Percentiles rank a stretch among this genome's conserved stretches.
Conservation (phyloP, 2,329 filamentous ascomycete species). For the Knufia petricola region DNA sequence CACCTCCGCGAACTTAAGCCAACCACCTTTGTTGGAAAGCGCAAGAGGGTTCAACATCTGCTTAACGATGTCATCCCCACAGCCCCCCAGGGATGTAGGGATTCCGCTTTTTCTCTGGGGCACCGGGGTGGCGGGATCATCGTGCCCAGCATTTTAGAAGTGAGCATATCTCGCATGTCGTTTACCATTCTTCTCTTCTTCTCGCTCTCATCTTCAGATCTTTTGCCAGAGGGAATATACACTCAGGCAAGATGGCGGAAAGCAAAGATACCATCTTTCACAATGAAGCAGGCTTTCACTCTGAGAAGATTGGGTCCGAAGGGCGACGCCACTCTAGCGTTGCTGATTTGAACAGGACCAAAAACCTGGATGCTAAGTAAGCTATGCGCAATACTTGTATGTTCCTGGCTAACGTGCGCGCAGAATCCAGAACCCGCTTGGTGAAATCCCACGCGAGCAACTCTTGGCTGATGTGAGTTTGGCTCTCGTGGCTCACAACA, state of each 20-base stretch:
- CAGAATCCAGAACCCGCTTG: constrained; percentile 24
- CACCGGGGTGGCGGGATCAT: too few relatives aligned
- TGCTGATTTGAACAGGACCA: constrained; percentile 14
- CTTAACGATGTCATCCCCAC: too few relatives aligned
- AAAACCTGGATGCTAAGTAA: constrained; percentile 19
- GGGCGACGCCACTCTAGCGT: constrained; percentile 10
- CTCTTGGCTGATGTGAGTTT: constrained; percentile 26
- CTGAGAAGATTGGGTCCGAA: neutral
- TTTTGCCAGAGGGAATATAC: neutral
- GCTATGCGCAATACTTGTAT: neutral
- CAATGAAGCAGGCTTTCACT: neutral
- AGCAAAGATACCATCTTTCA: neutral
- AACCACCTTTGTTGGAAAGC: too few relatives aligned
- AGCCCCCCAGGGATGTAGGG: too few relatives aligned
- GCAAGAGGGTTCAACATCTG: too few relatives aligned
- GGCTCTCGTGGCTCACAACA: neutral
- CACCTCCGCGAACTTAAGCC: too few relatives aligned
- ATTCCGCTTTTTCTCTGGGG: too few relatives aligned
- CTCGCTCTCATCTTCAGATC: too few relatives aligned
- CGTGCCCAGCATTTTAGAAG: too few relatives aligned
- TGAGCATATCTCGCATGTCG: too few relatives aligned
- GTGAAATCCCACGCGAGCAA: constrained; percentile 19
- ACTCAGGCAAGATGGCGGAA: neutral
- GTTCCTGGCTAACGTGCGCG: neutral
- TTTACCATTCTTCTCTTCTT: too few relatives aligned